Conservation (phyloP, 805 yeast species). For the Scheffersomyces stipitis region DNA sequence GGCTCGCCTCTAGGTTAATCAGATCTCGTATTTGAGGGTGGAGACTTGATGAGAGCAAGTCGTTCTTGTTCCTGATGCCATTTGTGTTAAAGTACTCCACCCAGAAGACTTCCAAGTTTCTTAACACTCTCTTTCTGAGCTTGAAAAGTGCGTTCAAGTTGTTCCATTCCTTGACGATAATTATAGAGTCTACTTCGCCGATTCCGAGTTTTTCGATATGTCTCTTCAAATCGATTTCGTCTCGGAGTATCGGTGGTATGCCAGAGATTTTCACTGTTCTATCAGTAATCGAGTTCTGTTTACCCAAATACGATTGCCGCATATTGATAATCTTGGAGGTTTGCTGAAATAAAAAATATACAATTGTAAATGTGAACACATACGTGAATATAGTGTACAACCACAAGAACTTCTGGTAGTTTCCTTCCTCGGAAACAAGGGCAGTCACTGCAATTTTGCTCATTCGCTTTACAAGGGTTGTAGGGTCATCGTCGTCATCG, state of each 20-base stretch:
- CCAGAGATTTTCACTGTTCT: slow-evolving; percentile 87
- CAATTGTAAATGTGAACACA: slow-evolving; percentile 70
- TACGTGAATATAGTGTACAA: slow-evolving; percentile 86
- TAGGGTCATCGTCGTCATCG: slow-evolving; percentile 7
- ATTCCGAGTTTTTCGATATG: slow-evolving; percentile 78
- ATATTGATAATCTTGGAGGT: slow-evolving; percentile 72
- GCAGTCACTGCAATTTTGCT: slow-evolving; percentile 1
- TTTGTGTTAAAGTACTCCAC: slow-evolving; percentile 55
- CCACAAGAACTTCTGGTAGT: slow-evolving; percentile 68
- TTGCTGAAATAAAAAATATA: slow-evolving; percentile 61
- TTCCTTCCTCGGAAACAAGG: slow-evolving; percentile 16
- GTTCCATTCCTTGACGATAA: slow-evolving; percentile 87
- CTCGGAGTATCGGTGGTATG: slow-evolving; percentile 78
- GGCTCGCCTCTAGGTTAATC: slow-evolving; percentile 16
- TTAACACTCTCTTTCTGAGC: slow-evolving; percentile 53
- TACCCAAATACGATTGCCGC: slow-evolving; percentile 80
- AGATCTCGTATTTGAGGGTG: slow-evolving; percentile 29
- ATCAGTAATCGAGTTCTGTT: slow-evolving; percentile 86
- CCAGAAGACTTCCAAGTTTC: slow-evolving; percentile 69
- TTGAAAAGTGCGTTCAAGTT: slow-evolving; percentile 64
- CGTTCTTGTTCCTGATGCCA: slow-evolving; percentile 28
- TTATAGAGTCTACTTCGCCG: slow-evolving; percentile 74
- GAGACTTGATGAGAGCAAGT: slow-evolving; percentile 26
- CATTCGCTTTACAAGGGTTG: slow-evolving; percentile 1
- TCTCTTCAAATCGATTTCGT: slow-evolving; percentile 63